phyloP scores from a whole-genome alignment of 305 asterid genomes.

The Rubia balearica region DNA sequence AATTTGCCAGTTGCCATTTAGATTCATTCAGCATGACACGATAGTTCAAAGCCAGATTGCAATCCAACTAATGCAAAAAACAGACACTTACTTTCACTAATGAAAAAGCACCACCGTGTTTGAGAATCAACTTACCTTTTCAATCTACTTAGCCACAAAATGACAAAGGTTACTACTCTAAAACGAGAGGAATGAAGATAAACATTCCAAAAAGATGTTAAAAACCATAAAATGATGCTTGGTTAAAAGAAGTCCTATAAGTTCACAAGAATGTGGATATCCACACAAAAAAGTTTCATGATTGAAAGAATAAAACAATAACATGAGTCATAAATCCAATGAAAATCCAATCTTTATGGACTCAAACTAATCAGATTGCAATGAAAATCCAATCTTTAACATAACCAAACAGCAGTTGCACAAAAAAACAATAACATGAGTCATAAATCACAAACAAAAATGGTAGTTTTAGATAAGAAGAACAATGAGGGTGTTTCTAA shows the following conservation, averaged over 20 bases:
- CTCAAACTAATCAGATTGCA: neutral
- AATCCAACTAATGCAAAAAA: neutral
- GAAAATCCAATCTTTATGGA: neutral
- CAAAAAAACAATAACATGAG: neutral
- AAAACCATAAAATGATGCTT: neutral
- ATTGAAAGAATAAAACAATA: neutral
- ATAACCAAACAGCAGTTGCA: neutral
- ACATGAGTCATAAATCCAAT: neutral
- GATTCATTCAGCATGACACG: neutral
- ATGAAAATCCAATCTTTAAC: neutral
- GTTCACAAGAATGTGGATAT: neutral
- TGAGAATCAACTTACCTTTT: neutral
- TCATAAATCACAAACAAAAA: too few species aligned
- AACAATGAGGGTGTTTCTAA: slow-evolving; percentile 63
- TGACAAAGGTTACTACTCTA: neutral
- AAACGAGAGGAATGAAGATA: neutral
- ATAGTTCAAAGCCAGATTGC: neutral
- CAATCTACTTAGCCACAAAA: neutral
- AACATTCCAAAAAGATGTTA: neutral
- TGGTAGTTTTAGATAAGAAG: slow-evolving; percentile 33
- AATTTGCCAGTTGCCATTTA: neutral
- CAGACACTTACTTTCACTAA: neutral
- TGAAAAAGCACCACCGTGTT: neutral
- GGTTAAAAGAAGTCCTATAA: neutral
- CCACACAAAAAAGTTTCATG: neutral